Evolutionary conservation across 306 rosid species (phyloP), one percentile per base, ranked within the genome.

Genomic region (Luffa aegyptiaca): DNA sequence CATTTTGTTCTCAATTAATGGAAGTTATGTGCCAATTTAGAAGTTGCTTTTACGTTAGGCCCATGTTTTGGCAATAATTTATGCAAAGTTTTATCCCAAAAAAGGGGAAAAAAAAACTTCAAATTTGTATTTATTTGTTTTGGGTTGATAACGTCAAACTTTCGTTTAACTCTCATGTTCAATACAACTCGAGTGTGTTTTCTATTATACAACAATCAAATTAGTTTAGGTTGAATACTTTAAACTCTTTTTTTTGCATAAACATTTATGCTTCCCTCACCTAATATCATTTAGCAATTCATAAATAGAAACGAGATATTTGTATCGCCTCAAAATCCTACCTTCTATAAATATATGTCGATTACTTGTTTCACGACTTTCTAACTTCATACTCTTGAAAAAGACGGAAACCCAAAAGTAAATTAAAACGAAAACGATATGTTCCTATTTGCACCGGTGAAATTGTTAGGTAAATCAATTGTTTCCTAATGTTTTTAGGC

Each of bases 61-160:
- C 26, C 77, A 49, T 73, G 77, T 73, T 73, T 73, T 73, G 77
- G 61, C 61, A 73, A 73, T 49, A 48, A 48, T 48, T 45, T 73
- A 31, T 73, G 77, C 26, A 1, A 49, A 73, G 8, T 31, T 73
- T 48, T 31, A 16, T 73, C 21, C 8, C 14, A 31, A 73, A 48
- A 48, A 72, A 49, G 41, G 5, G 26, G n/a, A n/a, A n/a, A 48
- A 13, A 71, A 44, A 48, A 6, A 1, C 16, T 6, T 21, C 36
- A 20, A 70, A 0, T n/a, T 69, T 70, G 35, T 10, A 70, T 45
- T 45, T 70, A 44, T 5, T 69, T 8, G 1, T 26, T 12, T 45
- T 3, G 10, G 18, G 56, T 12, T 11, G 36, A 44, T 44, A 21
- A 70, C 1, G 56, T 70, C 56, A 45, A 70, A 45, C 35, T 44